phyloP scores from a whole-genome alignment of 2,329 filamentous ascomycete genomes.

The Leptographium lundbergii region DNA sequence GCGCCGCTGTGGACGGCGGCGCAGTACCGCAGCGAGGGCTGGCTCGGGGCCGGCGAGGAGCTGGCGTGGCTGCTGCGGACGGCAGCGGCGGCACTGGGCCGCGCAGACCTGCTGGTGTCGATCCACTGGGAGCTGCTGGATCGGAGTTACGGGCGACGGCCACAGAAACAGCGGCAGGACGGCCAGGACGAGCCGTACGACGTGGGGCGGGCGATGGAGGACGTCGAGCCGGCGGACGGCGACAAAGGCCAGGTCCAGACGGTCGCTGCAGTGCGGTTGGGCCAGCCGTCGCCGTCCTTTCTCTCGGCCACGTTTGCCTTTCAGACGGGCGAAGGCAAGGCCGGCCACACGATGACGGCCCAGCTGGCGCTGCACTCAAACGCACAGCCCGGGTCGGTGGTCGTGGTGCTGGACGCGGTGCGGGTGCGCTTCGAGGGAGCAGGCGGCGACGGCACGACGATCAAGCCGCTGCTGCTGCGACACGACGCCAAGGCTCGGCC shows the following conservation, averaged over 20 bases:
- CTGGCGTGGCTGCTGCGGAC: constrained; percentile 47
- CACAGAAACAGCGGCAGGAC: constrained; percentile 20
- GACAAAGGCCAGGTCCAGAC: not conserved
- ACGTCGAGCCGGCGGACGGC: constrained; percentile 22
- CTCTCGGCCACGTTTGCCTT: constrained; percentile 38
- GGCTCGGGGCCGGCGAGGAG: constrained; percentile 47
- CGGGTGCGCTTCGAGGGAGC: constrained; percentile 44
- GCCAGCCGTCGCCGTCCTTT: constrained; percentile 21
- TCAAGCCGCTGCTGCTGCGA: constrained; percentile 41
- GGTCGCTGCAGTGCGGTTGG: constrained; percentile 21
- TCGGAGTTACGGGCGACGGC: constrained; percentile 38
- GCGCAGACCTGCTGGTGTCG: constrained; percentile 43
- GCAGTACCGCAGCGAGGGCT: constrained; percentile 36
- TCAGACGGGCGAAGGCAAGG: constrained; percentile 43
- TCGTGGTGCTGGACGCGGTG: constrained; percentile 38
- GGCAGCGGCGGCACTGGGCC: constrained; percentile 38
- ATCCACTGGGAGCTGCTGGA: constrained; percentile 55
- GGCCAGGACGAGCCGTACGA: constrained; percentile 45
- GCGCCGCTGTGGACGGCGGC: constrained; percentile 35
- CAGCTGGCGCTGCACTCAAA: constrained; percentile 47
- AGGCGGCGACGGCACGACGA: constrained; percentile 14
- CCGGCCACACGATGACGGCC: constrained; percentile 44
- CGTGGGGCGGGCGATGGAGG: constrained; percentile 42
- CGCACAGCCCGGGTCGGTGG: constrained; percentile 37
- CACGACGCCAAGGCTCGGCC: constrained; percentile 20